phyloP scores from a whole-genome alignment of 371 early-diverging fungal species.

The Mortierella sp. region DNA sequence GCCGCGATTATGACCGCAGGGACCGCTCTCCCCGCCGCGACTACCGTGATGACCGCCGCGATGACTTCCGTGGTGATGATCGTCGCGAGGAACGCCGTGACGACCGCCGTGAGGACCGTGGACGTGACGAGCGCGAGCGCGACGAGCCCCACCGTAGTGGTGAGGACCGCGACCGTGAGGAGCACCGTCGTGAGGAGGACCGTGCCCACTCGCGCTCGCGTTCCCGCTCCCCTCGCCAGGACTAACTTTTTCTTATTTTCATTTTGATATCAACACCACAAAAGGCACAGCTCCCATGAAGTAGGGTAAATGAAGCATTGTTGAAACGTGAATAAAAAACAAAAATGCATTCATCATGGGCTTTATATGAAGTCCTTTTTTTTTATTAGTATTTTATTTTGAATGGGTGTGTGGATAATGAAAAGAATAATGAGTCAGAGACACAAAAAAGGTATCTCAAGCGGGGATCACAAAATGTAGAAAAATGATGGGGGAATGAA shows the following conservation, averaged over 20 bases:
- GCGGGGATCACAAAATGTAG: neutral
- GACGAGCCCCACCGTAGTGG: neutral
- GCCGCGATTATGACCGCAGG: slow-evolving; percentile 16
- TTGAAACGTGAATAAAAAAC: neutral
- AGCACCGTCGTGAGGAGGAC: neutral
- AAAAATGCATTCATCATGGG: neutral
- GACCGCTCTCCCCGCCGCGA: slow-evolving; percentile 23
- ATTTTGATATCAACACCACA: neutral
- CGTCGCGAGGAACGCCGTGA: slow-evolving; percentile 7
- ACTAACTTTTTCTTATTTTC: slow-evolving; percentile 3
- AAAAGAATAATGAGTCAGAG: slow-evolving; percentile 1
- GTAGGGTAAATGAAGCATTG: neutral
- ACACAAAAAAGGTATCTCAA: too few species aligned
- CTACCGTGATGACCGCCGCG: slow-evolving; percentile 15
- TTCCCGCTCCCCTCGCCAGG: slow-evolving; percentile 41
- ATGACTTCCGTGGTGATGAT: slow-evolving; percentile 11
- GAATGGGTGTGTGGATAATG: neutral
- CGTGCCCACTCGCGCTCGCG: slow-evolving; percentile 11
- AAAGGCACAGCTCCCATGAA: neutral
- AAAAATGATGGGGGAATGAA: neutral
- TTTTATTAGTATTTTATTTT: slow-evolving; percentile 6
- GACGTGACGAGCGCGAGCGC: neutral
- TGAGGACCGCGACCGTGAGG: neutral
- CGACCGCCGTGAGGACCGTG: slow-evolving; percentile 20
- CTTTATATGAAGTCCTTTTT: neutral